These are phyloP conservation scores for Camillea tinctor DNA, from an alignment of 2,329 filamentous ascomycete species.

Conservation along the genomic window DNA sequence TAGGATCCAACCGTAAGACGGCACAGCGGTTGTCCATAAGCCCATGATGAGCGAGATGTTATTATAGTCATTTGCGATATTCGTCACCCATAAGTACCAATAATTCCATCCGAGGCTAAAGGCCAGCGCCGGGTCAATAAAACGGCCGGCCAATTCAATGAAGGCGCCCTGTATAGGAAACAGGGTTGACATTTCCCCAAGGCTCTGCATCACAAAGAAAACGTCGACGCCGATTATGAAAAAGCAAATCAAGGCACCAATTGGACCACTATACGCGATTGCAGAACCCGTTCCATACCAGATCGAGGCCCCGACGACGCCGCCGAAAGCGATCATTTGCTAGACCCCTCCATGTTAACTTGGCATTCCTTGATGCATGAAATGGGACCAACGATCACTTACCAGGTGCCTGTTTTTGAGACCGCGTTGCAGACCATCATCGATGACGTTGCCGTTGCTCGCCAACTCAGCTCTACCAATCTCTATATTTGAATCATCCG, in stretches of 20 bases:
- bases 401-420: slow-evolving; percentile 30
- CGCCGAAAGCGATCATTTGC: slow-evolving; percentile 32
- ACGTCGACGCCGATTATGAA: slow-evolving; percentile 33
- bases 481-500: slow-evolving; percentile 8
- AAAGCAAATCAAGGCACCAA: slow-evolving; percentile 34
- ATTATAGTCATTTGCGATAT: slow-evolving; percentile 43
- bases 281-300: slow-evolving; percentile 32
- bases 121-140: slow-evolving; percentile 47
- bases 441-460: slow-evolving; percentile 27
- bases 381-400: neutral
- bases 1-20: slow-evolving; percentile 45
- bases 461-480: slow-evolving; percentile 9
- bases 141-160: slow-evolving; percentile 49
- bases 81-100: slow-evolving; percentile 47
- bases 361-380: neutral
- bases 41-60: slow-evolving; percentile 43
- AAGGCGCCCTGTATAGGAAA: slow-evolving; percentile 54
- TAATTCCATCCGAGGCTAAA: slow-evolving; percentile 51
- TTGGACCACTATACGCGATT: slow-evolving; percentile 31
- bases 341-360: slow-evolving; percentile 2
- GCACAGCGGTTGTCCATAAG: slow-evolving; percentile 43
- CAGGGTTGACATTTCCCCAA: slow-evolving; percentile 56
- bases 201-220: slow-evolving; percentile 46
- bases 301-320: slow-evolving; percentile 28
- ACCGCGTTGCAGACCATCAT: slow-evolving; percentile 28